A percentile compares a stretch with the other conserved stretches of the same genome.
These are phyloP conservation scores for Hydnum rufescens DNA, from an alignment of 768 basidiomycete genomes.

Conservation along the genomic window DNA sequence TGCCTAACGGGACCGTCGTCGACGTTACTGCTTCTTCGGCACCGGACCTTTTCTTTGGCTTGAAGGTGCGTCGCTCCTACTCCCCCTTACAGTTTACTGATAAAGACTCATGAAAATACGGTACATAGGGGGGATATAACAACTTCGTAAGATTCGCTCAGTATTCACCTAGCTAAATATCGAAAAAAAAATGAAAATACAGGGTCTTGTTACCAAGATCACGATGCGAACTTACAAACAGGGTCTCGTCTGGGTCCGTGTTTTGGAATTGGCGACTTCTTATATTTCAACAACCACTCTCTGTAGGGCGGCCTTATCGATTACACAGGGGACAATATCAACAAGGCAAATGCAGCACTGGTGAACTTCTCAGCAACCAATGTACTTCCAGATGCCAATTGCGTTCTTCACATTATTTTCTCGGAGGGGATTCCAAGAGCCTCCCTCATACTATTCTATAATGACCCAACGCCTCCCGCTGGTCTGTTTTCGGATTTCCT, in stretches of 20 bases:
- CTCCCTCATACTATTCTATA: slow-evolving; percentile 35
- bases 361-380: slow-evolving; percentile 25
- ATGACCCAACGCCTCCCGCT: slow-evolving; percentile 28
- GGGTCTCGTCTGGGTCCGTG: slow-evolving; percentile 33
- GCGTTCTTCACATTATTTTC: slow-evolving; percentile 29
- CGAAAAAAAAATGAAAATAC: too few relatives aligned
- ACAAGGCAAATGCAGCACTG: slow-evolving; percentile 17
- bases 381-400: slow-evolving; percentile 30
- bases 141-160: slow-evolving; percentile 29
- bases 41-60: slow-evolving; percentile 26
- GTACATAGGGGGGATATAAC: slow-evolving; percentile 43
- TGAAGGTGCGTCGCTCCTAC: too few relatives aligned
- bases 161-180: too few relatives aligned
- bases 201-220: slow-evolving; percentile 43
- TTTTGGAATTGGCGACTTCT: slow-evolving; percentile 26
- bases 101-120: too few relatives aligned
- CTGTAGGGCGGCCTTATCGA: background rate
- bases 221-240: too few relatives aligned
- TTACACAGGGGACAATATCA: background rate
- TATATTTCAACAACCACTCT: background rate
- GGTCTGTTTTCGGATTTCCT: slow-evolving; percentile 35
- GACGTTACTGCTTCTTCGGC: slow-evolving; percentile 18
- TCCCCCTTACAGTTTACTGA: too few relatives aligned
- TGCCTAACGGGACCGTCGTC: slow-evolving; percentile 29
- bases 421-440: slow-evolving; percentile 15